Conservation (phyloP, 2,329 filamentous ascomycete genomes). For the Coniosporium tulheliwenetii region DNA sequence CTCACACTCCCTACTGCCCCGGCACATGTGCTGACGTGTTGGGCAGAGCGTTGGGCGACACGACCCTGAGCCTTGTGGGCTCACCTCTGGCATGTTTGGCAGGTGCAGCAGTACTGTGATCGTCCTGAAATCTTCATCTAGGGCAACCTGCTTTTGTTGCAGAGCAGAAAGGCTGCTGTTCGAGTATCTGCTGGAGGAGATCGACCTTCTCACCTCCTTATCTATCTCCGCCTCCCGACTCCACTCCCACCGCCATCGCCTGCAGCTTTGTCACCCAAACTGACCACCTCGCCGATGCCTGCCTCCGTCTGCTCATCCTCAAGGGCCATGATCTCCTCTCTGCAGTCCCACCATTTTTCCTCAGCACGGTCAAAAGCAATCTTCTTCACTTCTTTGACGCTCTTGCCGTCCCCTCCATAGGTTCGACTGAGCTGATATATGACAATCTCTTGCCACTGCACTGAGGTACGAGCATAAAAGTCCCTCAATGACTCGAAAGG, state of each 20-base stretch:
- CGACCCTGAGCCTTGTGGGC: no score
- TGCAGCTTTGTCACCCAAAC: constrained; percentile 51
- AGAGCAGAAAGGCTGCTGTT: no score
- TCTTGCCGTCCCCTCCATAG: constrained; percentile 46
- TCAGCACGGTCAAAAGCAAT: constrained; percentile 82
- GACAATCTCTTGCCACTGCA: constrained; percentile 79
- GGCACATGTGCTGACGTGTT: no score
- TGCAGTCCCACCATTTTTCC: constrained; percentile 96
- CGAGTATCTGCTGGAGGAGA: no score
- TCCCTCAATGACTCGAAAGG: constrained; percentile 85
- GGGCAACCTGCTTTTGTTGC: no score
- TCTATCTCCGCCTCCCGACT: constrained; percentile 19
- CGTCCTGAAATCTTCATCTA: no score
- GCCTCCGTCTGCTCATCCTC: constrained; percentile 95
- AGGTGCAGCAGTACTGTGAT: no score
- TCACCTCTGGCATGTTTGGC: no score
- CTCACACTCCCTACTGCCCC: no score
- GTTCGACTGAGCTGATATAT: constrained; percentile 57
- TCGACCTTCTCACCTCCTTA: background rate
- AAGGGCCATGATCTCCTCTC: constrained; percentile 79
- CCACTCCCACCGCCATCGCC: constrained; percentile 34
- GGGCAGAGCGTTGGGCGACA: no score
- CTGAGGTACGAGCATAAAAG: constrained; percentile 78
- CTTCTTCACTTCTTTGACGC: constrained; percentile 83
- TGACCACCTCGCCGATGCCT: constrained; percentile 89